Evolutionary conservation across 116 monocot genomes (phyloP).

Genomic region (Papilionanthe hybrid): DNA sequence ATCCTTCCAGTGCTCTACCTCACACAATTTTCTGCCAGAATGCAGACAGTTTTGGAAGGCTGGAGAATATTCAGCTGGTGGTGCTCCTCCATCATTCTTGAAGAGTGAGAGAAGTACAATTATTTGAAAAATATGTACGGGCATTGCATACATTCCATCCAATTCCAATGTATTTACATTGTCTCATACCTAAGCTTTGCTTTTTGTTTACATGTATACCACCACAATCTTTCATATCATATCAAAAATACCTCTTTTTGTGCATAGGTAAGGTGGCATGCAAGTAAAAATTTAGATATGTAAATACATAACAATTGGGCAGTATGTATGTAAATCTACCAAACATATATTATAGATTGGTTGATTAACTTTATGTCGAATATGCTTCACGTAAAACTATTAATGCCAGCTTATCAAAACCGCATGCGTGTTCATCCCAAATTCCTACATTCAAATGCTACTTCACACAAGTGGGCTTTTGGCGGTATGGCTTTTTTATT

Average conservation of each 20-base stretch:
- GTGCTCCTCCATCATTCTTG: background rate
- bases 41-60: conserved; percentile 82
- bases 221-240: too few species aligned
- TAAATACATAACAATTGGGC: too few species aligned
- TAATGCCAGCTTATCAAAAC: conserved; percentile 46
- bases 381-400: background rate
- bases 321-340: too few species aligned
- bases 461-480: conserved; percentile 94
- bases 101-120: conserved; percentile 19
- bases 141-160: too few species aligned
- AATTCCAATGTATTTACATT: too few species aligned
- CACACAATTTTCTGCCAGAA: conserved; percentile 11
- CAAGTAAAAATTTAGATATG: too few species aligned
- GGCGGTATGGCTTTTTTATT: conserved; percentile 45
- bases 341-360: background rate
- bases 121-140: background rate
- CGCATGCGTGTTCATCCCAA: conserved; percentile 75
- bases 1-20: background rate
- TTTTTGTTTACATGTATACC: too few species aligned
- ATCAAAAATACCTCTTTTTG: too few species aligned
- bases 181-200: too few species aligned
- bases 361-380: background rate
- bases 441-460: conserved; percentile 97
- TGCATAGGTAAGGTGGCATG: too few species aligned
- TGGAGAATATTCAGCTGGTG: conserved; percentile 54